phyloP scores from a whole-genome alignment of 495 filamentous ascomycete species.

The Aspergillus carlsbadensis region DNA sequence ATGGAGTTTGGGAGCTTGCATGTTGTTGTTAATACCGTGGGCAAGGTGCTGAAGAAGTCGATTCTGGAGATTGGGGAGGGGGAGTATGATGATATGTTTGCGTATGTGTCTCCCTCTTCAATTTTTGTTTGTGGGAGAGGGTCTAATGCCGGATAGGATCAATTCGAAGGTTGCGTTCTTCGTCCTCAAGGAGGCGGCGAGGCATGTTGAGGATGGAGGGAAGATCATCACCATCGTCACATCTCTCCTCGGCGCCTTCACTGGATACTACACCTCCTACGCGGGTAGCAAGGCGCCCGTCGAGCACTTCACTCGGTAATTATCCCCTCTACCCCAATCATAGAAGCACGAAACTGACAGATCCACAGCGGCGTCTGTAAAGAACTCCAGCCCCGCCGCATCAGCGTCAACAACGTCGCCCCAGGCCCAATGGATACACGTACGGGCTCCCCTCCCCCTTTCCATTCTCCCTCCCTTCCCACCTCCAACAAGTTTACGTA shows the following conservation, averaged over 20 bases:
- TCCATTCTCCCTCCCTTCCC: constrained; percentile 4
- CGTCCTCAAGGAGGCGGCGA: constrained; percentile 33
- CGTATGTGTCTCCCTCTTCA: constrained; percentile 20
- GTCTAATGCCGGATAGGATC: constrained; percentile 17
- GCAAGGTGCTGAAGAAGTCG: constrained; percentile 45
- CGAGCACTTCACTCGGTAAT: constrained; percentile 40
- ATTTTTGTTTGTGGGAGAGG: not conserved
- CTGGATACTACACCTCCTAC: constrained; percentile 40
- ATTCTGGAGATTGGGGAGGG: constrained; percentile 49
- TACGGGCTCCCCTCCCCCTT: constrained; percentile 14
- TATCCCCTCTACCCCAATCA: too few relatives aligned
- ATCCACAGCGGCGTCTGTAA: constrained; percentile 31
- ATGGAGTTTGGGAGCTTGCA: constrained; percentile 44
- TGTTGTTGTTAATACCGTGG: constrained; percentile 55
- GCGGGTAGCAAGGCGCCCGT: constrained; percentile 40
- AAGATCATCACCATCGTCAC: constrained; percentile 42
- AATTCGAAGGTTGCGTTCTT: constrained; percentile 42
- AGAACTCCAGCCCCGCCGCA: constrained; percentile 33
- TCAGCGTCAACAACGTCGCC: constrained; percentile 39
- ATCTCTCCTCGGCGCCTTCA: constrained; percentile 35
- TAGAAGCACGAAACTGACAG: too few relatives aligned
- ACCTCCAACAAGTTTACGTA: too few relatives aligned
- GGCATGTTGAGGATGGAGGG: constrained; percentile 32
- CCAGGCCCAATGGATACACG: constrained; percentile 45
- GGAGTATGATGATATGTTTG: constrained; percentile 49